Conservation (phyloP, 75 land plant genomes). For the Larix kaempferi region DNA sequence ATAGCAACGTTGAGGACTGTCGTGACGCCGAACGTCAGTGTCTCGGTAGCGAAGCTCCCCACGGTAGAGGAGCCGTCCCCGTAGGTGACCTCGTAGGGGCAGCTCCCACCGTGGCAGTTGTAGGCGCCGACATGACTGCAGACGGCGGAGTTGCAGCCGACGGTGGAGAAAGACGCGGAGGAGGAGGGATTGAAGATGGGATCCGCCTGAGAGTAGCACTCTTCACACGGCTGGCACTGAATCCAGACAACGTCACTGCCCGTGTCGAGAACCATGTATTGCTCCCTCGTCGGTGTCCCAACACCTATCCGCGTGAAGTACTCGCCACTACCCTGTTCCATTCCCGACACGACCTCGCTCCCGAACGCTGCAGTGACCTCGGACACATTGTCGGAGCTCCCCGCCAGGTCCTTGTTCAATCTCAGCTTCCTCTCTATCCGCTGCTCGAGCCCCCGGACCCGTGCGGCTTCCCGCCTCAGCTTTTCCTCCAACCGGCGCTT, state of each 20-base stretch:
- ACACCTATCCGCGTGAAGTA: slow-evolving; percentile 73
- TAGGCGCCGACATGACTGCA: slow-evolving; percentile 44
- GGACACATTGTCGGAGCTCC: neutral
- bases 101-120: slow-evolving; percentile 37
- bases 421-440: neutral
- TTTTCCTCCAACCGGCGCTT: neutral
- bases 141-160: slow-evolving; percentile 48
- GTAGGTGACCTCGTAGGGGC: slow-evolving; percentile 69
- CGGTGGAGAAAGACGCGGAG: slow-evolving; percentile 54
- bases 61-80: slow-evolving; percentile 88
- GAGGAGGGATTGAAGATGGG: slow-evolving; percentile 75
- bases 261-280: slow-evolving; percentile 71
- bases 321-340: slow-evolving; percentile 73
- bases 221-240: slow-evolving; percentile 77
- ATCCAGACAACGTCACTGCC: slow-evolving; percentile 87
- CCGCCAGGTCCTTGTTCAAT: slow-evolving; percentile 1
- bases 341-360: slow-evolving; percentile 64
- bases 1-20: slow-evolving; percentile 47
- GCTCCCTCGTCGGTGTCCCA: slow-evolving; percentile 55
- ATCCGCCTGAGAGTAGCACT: slow-evolving; percentile 74
- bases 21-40: slow-evolving; percentile 55
- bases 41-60: slow-evolving; percentile 76
- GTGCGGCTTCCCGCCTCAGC: slow-evolving; percentile 13
- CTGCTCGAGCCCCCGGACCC: neutral
- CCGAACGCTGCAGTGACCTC: slow-evolving; percentile 36